Base-by-base conservation (phyloP, 176 grass and related monocot species). In the Triticum dicoccoides region DNA sequence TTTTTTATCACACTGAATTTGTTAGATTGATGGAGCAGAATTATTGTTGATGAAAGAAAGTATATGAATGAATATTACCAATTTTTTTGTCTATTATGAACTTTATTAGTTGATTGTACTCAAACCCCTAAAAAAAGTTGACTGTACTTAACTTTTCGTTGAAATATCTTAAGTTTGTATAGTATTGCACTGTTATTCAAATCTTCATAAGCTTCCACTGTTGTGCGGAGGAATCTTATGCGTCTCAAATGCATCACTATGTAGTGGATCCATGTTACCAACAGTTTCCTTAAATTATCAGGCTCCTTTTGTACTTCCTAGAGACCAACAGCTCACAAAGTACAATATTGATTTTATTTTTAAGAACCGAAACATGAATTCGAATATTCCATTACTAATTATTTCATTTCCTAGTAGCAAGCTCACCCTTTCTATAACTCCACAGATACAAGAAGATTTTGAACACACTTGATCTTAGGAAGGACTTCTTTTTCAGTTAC, bases 401-500 rank as follows among this genome's bases (percentile, higher is more conserved):
- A 76, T 18, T 39, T 6, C 12, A 71, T 56, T 86, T 86, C 69
- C 54, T 76, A 56, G 41, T 77, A 73, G 69, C 77, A 63, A 79
- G 34, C 13, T 15, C 6, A 52, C 72, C 78, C 38, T 73, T 77
- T 88, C 32, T 82, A 52, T 78, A 84, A 89, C 56, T 76, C 7
- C 86, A 84, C 90, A 93, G 91, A 79, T 98, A 98, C 86, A 96
- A 86, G 90, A 98, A 90, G 81, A 92, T 98, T 51, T 89, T 95
- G 68, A 86, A 76, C 80, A 80, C 93, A 71, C 87, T 98, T 73
- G 91, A 98, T 82, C 86, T 98, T 49, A 98, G 88, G 69, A 98
- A 98, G 79, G 96, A 95, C 79, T 98, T 95, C 84, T 98, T 95
- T 83, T 98, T 94, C 64, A 94, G 93, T 80, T 89, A 98, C 72